Conservation (phyloP, 495 filamentous ascomycete genomes). For the Hypoxylon lenormandii region DNA sequence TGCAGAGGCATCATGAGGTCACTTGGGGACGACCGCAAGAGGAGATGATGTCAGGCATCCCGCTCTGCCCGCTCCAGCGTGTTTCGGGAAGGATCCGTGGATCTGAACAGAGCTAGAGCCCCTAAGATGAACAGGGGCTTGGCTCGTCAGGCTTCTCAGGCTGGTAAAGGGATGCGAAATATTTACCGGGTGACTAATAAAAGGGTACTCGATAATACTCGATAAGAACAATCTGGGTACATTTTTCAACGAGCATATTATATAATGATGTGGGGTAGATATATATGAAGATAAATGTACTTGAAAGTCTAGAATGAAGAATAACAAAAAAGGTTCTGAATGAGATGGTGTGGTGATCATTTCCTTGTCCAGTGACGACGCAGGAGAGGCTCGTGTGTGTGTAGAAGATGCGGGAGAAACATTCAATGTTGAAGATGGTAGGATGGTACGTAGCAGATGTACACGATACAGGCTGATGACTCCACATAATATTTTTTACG, state of each 20-base stretch:
- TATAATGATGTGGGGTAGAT: background rate
- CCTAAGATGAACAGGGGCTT: conserved; percentile 24
- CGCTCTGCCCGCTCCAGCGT: conserved; percentile 7
- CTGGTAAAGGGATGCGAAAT: conserved; percentile 2
- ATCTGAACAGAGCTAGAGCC: conserved; percentile 28
- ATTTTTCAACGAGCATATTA: background rate
- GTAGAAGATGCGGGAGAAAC: no score
- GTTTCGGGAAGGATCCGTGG: conserved; percentile 44
- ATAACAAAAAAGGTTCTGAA: conserved; percentile 16
- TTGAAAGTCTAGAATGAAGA: background rate
- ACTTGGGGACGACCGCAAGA: conserved; percentile 34
- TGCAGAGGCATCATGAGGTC: conserved; percentile 44
- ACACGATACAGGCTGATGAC: conserved; percentile 9
- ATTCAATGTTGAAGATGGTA: no score
- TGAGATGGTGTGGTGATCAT: conserved; percentile 39
- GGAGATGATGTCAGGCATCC: conserved; percentile 42
- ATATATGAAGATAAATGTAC: conserved; percentile 1
- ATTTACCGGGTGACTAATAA: conserved; percentile 17
- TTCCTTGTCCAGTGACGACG: conserved; percentile 12
- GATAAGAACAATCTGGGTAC: background rate
- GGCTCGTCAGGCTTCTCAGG: background rate
- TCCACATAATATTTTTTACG: conserved; percentile 10
- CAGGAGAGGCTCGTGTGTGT: conserved; percentile 38
- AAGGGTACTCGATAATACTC: conserved; percentile 10
- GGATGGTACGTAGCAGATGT: conserved; percentile 3